Percentiles rank a stretch among this genome's conserved stretches.
Conservation (phyloP, 805 yeast species). For the Sugiyamaella valdiviana region DNA sequence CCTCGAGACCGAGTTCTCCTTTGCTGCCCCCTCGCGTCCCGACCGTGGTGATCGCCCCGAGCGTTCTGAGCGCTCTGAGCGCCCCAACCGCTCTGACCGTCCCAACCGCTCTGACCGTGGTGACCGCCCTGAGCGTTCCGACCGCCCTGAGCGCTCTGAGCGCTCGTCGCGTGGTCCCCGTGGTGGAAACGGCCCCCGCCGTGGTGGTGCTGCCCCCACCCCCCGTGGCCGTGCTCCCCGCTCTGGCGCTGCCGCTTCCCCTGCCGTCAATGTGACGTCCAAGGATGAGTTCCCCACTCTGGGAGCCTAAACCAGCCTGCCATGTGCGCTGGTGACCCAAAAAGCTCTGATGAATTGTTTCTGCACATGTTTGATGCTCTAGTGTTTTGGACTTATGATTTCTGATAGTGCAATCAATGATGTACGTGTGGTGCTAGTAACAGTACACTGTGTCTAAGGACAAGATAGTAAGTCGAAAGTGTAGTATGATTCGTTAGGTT, state of each 20-base stretch:
- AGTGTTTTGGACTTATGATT: not conserved
- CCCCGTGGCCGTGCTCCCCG: slow-evolving; percentile 30
- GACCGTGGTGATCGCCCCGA: slow-evolving; percentile 1
- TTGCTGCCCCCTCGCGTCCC: slow-evolving; percentile 40
- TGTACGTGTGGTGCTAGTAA: not conserved
- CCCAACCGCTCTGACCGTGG: slow-evolving; percentile 29
- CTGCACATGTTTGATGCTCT: not conserved
- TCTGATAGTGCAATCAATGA: not conserved
- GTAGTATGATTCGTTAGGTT: not conserved
- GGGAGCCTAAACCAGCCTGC: slow-evolving; percentile 18
- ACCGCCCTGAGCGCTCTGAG: not conserved
- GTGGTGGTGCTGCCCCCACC: slow-evolving; percentile 32
- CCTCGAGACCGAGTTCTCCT: slow-evolving; percentile 66
- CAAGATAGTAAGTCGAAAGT: not conserved
- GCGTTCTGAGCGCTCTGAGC: too few species aligned
- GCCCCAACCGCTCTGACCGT: slow-evolving; percentile 32
- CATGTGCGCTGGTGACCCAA: not conserved
- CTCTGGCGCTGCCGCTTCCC: slow-evolving; percentile 25
- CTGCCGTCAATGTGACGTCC: slow-evolving; percentile 23
- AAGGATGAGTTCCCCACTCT: slow-evolving; percentile 26
- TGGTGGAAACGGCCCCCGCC: slow-evolving; percentile 10
- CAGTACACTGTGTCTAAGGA: not conserved
- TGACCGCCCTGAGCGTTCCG: slow-evolving; percentile 13
- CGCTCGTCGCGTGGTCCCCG: slow-evolving; percentile 3
- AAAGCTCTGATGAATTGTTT: not conserved